Evolutionary conservation across 768 basidiomycete genomes (phyloP), one percentile per base, ranked within the genome.

Genomic region (Suillus spraguei): DNA sequence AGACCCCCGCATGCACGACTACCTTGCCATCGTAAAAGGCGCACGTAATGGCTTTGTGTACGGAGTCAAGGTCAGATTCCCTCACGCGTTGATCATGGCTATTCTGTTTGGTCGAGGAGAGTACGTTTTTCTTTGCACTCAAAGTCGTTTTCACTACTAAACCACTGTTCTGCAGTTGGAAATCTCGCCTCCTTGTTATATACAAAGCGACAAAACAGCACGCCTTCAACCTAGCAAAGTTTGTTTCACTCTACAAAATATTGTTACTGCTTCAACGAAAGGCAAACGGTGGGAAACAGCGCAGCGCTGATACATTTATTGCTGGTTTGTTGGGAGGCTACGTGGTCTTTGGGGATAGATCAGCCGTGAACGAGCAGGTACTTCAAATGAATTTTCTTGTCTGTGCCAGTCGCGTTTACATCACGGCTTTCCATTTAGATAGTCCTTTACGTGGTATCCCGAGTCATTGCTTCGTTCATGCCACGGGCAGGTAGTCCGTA

Each of bases 41-140:
- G 92, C 94, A 38, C 85, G 94, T 47, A 95, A 95, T 72, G 94
- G 94, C 5, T 85, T 94, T 64, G 91, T 95, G 10, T 95, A 95
- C 69, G 94, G 94, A 42, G 91, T 90, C 68, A 94, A 95, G 78
- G 90, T 97, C 66, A 81, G 95, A 49, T 96, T 97, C 70, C 97
- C 97, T 44, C 97, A 99, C 83, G 97, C 97, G 1, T 80, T 99
- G 35, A 90, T 99, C 58, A 98, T 98, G 96, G 91, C 95, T 28
- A 85, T 97, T 64, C 81, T 99, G 47, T 99, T 98, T 71, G 94
- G 95, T 38, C 85, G 90, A 55, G 95, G 95, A 80, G 86, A 92
- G 94, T 97, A 69, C 75, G 94, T 86, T 5, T 65, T 46, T 49
- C 60, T 53, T 17, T 60, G 67, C 60, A 61, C 14, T 24, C 49